A percentile compares a stretch with the other conserved stretches of the same genome.
Evolutionary conservation across 768 basidiomycete species (phyloP).

Genomic region (Nevesoporus exiguus): DNA sequence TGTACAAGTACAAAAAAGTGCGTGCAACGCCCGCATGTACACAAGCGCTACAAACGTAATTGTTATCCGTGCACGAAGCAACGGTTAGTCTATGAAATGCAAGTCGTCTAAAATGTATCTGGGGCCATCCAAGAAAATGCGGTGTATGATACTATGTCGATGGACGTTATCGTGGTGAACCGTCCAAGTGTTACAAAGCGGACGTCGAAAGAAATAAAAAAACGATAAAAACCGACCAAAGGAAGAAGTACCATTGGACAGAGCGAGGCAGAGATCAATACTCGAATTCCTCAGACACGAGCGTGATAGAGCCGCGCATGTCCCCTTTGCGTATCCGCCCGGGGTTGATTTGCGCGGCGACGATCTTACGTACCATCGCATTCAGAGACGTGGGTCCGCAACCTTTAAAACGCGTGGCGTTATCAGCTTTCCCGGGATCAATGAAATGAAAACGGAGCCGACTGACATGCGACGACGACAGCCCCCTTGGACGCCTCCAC

Average conservation of each 20-base stretch:
- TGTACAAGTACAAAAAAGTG: background rate
- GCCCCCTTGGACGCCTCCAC: conserved; percentile 51
- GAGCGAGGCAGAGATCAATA: conserved; percentile 35
- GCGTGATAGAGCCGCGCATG: conserved; percentile 53
- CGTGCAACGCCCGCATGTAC: background rate
- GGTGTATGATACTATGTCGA: background rate
- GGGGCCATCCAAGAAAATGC: background rate
- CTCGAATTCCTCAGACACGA: conserved; percentile 68
- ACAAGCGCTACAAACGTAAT: background rate
- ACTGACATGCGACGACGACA: conserved; percentile 69
- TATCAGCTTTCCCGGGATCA: background rate
- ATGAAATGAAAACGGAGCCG: background rate
- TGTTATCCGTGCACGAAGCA: background rate
- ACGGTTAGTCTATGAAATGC: background rate
- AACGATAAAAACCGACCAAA: background rate
- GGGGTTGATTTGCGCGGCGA: conserved; percentile 60
- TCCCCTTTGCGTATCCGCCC: conserved; percentile 50
- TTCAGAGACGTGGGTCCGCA: conserved; percentile 74
- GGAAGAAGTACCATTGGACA: background rate
- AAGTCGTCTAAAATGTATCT: background rate
- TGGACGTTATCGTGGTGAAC: background rate
- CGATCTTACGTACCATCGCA: conserved; percentile 61
- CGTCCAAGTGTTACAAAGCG: conserved; percentile 1
- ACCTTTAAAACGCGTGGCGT: conserved; percentile 39
- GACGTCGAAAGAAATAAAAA: conserved; percentile 1